phyloP scores from a whole-genome alignment of 148 eudicot genomes.

The Cornus controversa region DNA sequence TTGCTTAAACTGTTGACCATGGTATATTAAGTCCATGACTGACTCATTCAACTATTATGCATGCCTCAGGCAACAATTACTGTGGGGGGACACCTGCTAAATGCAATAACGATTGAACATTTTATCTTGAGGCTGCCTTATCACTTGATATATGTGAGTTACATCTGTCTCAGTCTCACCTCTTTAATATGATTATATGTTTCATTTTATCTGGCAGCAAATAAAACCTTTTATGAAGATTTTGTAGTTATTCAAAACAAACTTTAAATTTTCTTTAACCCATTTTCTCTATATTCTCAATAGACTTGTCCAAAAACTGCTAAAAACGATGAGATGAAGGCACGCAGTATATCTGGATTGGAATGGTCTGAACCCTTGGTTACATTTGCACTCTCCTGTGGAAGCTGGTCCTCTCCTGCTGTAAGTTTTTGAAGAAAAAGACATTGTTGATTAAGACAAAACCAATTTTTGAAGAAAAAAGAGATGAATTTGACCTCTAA shows the following conservation, averaged over 20 bases:
- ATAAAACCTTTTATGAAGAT: background rate
- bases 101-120: slow-evolving; percentile 76
- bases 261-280: background rate
- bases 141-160: slow-evolving; percentile 58
- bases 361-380: slow-evolving; percentile 85
- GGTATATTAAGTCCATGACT: no score
- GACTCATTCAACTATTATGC: background rate
- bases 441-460: background rate
- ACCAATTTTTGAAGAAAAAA: background rate
- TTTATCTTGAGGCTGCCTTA: slow-evolving; percentile 66
- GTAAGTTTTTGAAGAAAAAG: slow-evolving; percentile 41
- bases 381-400: slow-evolving; percentile 87
- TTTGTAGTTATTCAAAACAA: background rate
- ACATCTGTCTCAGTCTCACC: background rate
- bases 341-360: slow-evolving; percentile 57
- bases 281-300: background rate
- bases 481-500: background rate
- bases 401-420: slow-evolving; percentile 96
- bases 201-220: background rate
- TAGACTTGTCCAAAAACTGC: slow-evolving; percentile 50
- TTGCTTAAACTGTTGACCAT: no score
- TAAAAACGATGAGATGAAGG: slow-evolving; percentile 45
- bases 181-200: background rate
- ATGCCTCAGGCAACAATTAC: slow-evolving; percentile 44
- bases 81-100: slow-evolving; percentile 62